Percentiles rank a stretch among this genome's conserved stretches.
Conservation (phyloP, 495 filamentous ascomycete species). For the Neurospora sp. region DNA sequence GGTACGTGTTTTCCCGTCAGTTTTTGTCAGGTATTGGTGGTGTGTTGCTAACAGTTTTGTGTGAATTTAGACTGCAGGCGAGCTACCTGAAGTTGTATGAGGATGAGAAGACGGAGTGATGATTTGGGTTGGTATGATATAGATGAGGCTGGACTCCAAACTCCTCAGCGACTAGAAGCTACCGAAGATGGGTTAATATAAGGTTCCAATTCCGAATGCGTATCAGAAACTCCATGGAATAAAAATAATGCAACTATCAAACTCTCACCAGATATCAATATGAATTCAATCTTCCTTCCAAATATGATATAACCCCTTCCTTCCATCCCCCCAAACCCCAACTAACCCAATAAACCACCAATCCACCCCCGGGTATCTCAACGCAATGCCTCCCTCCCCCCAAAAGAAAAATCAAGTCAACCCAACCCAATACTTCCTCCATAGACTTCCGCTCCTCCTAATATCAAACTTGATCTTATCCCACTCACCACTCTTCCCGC, state of each 20-base stretch:
- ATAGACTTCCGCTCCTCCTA: conserved; percentile 2
- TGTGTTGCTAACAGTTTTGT: not conserved
- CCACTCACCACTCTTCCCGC: conserved; percentile 1
- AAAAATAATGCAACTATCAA: too few species aligned
- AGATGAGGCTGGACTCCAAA: not conserved
- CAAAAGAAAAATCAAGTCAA: too few species aligned
- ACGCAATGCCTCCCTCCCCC: not conserved
- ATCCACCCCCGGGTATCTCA: not conserved
- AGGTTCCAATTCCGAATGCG: too few species aligned
- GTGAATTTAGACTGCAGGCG: conserved; percentile 45
- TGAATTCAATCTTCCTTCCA: too few species aligned
- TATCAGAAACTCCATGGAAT: too few species aligned
- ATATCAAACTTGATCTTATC: conserved; percentile 1
- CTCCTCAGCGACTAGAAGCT: not conserved
- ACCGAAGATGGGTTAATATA: too few species aligned
- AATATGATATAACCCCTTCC: too few species aligned
- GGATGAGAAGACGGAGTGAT: conserved; percentile 28
- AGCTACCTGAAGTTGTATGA: conserved; percentile 52
- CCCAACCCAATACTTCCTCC: conserved; percentile 15
- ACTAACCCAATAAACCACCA: not conserved
- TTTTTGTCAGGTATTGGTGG: too few species aligned
- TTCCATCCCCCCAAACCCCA: not conserved
- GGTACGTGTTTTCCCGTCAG: conserved; percentile 4
- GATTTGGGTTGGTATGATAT: not conserved
- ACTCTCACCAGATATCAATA: too few species aligned